phyloP scores from a whole-genome alignment of 108 stramenopile genomes.

The Ochromonas danica region DNA sequence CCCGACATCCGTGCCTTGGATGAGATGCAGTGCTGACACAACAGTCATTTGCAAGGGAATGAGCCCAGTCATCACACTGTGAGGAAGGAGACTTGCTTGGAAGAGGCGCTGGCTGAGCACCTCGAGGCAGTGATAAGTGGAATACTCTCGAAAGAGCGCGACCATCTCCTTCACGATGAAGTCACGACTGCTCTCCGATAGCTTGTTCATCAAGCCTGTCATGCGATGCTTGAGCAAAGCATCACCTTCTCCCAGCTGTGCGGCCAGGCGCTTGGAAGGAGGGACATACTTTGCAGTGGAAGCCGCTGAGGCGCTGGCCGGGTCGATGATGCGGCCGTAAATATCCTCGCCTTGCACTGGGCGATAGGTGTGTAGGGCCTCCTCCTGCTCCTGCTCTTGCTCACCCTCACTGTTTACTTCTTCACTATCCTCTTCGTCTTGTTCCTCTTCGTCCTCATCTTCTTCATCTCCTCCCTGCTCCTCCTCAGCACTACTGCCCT shows the following conservation, averaged over 20 bases:
- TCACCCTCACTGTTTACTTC: constrained; percentile 4
- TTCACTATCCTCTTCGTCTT: background rate
- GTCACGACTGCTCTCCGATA: constrained; percentile 80
- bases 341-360: constrained; percentile 85
- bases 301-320: constrained; percentile 36
- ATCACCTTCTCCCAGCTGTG: background rate
- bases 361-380: constrained; percentile 61
- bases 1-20: constrained; percentile 65
- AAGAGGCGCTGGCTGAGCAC: constrained; percentile 50
- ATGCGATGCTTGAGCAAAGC: background rate
- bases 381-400: background rate
- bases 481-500: too few relatives aligned
- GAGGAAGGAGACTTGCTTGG: constrained; percentile 18
- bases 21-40: constrained; percentile 48
- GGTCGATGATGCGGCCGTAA: constrained; percentile 74
- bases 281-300: constrained; percentile 49
- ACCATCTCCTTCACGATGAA: constrained; percentile 71
- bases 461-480: too few relatives aligned
- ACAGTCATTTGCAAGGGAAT: constrained; percentile 50
- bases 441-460: background rate
- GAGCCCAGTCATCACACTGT: constrained; percentile 42
- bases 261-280: constrained; percentile 30
- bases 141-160: constrained; percentile 67
- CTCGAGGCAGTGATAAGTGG: constrained; percentile 72
- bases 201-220: constrained; percentile 70